Evolutionary conservation across 2,329 filamentous ascomycete genomes (phyloP), one percentile per base, ranked within the genome.

Genomic region (Zalaria obscura): DNA sequence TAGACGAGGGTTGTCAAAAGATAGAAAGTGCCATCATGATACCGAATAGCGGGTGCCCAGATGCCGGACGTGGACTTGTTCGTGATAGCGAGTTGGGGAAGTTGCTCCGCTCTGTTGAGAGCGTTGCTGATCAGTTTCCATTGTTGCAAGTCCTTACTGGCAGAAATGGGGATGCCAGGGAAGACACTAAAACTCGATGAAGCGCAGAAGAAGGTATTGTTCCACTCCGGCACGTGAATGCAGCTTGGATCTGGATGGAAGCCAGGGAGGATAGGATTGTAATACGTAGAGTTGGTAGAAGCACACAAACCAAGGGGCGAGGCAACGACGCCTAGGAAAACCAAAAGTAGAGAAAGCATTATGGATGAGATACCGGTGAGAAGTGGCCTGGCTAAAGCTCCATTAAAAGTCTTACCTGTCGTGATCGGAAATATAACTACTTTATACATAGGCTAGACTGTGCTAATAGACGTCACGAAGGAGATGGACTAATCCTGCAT

Each of bases 241-340:
- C 65, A 66, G 36, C 59, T 64, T 2, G 66, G 66, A 45, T 69
- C 66, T 0, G 66, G 61, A 39, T 66, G 57, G 40, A 63, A 70
- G 8, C 66, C 67, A 3, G 67, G 62, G 3, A 70, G 47, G 26
- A 69, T 62, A 1, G 66, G 67, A 47, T 70, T 70, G 43, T 56
- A 57, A 34, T 53, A 53, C 9, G 50, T 53, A 5, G 39, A 44
- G 36, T 37, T 47, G 18, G 33, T 18, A 4, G 38, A 34, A 25
- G 18, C 18, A 18, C 18, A 18, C 18, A 18, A 18, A 18, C 18
- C 18, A 18, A 18, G 18, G 18, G 18, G 18, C 18, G 18, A 18
- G 18, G 18, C 18, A 18, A 18, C 18, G 18, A 18, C 2, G 18
- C 18, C 18, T 18, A 18, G 2, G 18, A 18, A 18, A 18, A 18